Base-by-base conservation (phyloP, 805 yeast genomes). In the Groenewaldozyma tartarivorans region DNA sequence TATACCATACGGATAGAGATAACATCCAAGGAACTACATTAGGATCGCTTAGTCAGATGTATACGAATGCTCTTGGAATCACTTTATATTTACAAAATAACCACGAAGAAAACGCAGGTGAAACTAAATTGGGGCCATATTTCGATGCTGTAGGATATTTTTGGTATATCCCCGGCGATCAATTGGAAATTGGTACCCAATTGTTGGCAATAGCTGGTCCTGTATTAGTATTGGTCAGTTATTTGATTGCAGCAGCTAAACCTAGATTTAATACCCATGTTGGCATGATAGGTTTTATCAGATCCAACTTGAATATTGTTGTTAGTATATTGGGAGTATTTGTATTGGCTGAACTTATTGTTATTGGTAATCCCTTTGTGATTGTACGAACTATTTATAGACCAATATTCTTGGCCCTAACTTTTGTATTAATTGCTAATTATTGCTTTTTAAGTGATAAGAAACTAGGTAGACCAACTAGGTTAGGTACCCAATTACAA, bases 31-130 rank as follows among this genome's bases (percentile, higher is more conserved):
- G 77, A 45, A 71, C 84, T 11, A 64, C 79, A 16, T 74, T 70
- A 45, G 79, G 72, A 34, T 79, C 95, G 0, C 62, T 88, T 35
- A 82, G 90, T 80, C 90, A 84, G 55, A 88, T 88, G 95, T 66
- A 83, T 27, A 69, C 79, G 3, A 78, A 75, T 40, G 67, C 94
- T 0, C 59, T 81, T 50, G 92, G 80, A 49, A 64, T 81, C 44
- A 63, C 75, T 1, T 50, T 54, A 1, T 64, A 67, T 17, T 51
- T 86, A 50, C 29, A 24, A 24, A 13, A 24, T 7, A 13, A 24
- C 11, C 29, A 24, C 7, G 11, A 24, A 9, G 29, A 24, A 7
- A 13, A 24, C 11, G 29, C 7, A 24, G 11, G 11, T 7, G 29
- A 24, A 24, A 24, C 29, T 9, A 7, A 24, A 13, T 13, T 9